phyloP scores from a whole-genome alignment of 1,139 yeast species.

The Blastobotrys apis region DNA sequence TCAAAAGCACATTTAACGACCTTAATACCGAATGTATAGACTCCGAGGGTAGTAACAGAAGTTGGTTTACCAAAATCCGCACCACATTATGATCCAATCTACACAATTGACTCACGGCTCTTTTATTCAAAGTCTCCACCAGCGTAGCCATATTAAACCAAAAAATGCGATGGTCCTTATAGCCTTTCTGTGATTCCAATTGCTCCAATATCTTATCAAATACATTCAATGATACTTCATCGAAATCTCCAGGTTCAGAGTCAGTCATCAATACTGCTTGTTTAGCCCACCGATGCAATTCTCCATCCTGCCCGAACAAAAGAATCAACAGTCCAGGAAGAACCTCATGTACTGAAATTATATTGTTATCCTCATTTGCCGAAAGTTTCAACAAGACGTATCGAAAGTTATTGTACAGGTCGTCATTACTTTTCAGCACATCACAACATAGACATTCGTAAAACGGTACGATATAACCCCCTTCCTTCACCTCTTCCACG shows the following conservation, averaged over 20 bases:
- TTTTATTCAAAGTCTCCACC: neutral
- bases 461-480: slow-evolving; percentile 8
- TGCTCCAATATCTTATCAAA: slow-evolving; percentile 1
- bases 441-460: slow-evolving; percentile 13
- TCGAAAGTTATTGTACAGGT: slow-evolving; percentile 6
- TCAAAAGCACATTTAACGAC: slow-evolving; percentile 5
- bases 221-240: neutral
- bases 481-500: neutral
- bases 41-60: slow-evolving; percentile 8
- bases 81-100: slow-evolving; percentile 7
- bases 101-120: neutral
- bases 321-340: slow-evolving; percentile 33
- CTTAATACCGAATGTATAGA: slow-evolving; percentile 13
- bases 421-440: slow-evolving; percentile 3
- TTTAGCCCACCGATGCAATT: slow-evolving; percentile 30
- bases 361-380: neutral
- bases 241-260: neutral
- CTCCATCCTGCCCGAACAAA: slow-evolving; percentile 27
- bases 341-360: slow-evolving; percentile 15
- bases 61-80: slow-evolving; percentile 7
- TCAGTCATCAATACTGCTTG: slow-evolving; percentile 6
- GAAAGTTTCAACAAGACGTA: slow-evolving; percentile 4
- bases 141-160: slow-evolving; percentile 13
- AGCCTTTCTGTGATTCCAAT: slow-evolving; percentile 4
- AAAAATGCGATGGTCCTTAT: slow-evolving; percentile 7